Percentiles rank a stretch among this genome's conserved stretches.
These are phyloP conservation scores for Lactarius quietus DNA, from an alignment of 768 basidiomycete genomes.

Conservation along the genomic window DNA sequence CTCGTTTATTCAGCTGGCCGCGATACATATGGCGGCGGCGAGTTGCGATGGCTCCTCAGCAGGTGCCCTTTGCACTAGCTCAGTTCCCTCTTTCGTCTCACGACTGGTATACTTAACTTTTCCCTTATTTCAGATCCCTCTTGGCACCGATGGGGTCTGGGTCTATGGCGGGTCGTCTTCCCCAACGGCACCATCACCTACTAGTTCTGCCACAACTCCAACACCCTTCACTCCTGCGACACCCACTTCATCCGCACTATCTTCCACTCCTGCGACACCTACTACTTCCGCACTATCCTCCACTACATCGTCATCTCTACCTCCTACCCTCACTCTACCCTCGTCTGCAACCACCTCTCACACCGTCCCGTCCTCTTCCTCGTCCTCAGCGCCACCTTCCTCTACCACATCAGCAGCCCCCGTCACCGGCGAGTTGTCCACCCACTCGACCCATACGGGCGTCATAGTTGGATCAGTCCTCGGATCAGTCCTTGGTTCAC, in stretches of 20 bases:
- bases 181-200: slow-evolving; percentile 39
- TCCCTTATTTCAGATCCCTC: slow-evolving; percentile 55
- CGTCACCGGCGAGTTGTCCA: background rate
- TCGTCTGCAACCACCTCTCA: slow-evolving; percentile 1
- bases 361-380: background rate
- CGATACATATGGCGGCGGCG: background rate
- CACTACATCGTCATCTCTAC: slow-evolving; percentile 7
- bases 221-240: slow-evolving; percentile 29
- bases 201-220: slow-evolving; percentile 29
- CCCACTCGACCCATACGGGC: slow-evolving; percentile 2
- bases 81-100: background rate
- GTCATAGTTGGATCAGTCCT: slow-evolving; percentile 24
- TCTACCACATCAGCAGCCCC: slow-evolving; percentile 1
- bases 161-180: slow-evolving; percentile 71
- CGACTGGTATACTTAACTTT: background rate
- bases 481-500: slow-evolving; percentile 21
- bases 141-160: slow-evolving; percentile 58
- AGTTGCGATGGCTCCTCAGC: background rate
- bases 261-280: slow-evolving; percentile 13
- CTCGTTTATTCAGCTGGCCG: background rate
- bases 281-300: slow-evolving; percentile 7
- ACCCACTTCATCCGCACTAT: slow-evolving; percentile 32
- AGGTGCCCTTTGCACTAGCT: background rate
- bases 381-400: background rate
- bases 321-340: slow-evolving; percentile 11